Evolutionary conservation across 2,329 filamentous ascomycete genomes (phyloP), one percentile per base, ranked within the genome.

Genomic region (Aureobasidium zeae): DNA sequence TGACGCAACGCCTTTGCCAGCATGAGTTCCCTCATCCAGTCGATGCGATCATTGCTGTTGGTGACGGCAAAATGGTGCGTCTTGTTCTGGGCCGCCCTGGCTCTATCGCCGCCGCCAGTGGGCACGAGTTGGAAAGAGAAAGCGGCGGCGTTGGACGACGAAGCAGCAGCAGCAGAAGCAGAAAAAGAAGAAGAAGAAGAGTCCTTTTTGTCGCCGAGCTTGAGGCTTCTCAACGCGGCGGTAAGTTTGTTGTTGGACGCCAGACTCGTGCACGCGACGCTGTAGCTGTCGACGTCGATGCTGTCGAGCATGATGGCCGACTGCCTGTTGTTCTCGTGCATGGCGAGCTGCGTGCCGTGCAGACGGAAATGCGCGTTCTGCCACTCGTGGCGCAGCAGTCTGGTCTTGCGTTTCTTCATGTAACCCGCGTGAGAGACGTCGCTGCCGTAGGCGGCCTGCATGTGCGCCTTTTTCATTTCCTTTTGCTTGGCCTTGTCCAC

Each of bases 1-100:
- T 86, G 82, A 69, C 81, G 84, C 59, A 86, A 69, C 13, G 86
- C 86, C 69, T 91, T 91, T 43, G 86, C 86, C 33, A 93, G 76
- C 86, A 93, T 93, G 49, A 93, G 68, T 72, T 93, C 86, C 44
- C 86, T 74, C 86, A 93, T 93, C 91, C 91, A 98, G 61, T 95
- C 89, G 56, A 96, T 95, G 49, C 89, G 76, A 60, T 95, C 85
- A 58, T 95, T 86, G 11, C 87, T 76, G 55, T 73, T 78, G 65
- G 82, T 83, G 53, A 95, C 89, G 0, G 89, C 86, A 60, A 96
- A 96, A 61, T 96, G 86, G 58, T 96, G 89, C 32, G 85, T 83
- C 72, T 94, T 95, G 55, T 77, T 78, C 34, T 39, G 47, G 15
- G 76, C 64, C 63, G 71, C 75, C 43, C 52, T 67, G 45, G 56